Evolutionary conservation across 805 yeast genomes (phyloP).

Genomic region (Lipomyces anomalus): DNA sequence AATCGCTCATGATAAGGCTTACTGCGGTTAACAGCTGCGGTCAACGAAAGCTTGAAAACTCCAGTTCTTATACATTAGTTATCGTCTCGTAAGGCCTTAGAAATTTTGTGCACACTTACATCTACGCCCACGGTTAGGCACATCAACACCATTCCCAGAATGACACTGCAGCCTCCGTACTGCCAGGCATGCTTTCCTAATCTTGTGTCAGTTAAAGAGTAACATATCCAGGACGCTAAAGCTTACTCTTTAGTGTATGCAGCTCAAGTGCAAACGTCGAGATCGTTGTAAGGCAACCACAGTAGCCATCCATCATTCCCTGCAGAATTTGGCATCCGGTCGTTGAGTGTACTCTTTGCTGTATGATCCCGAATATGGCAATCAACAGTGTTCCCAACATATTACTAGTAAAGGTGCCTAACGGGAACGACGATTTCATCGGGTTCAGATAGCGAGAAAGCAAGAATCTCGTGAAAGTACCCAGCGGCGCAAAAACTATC

Average conservation of each 20-base stretch:
- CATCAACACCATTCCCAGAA: constrained; percentile 10
- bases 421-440: constrained; percentile 16
- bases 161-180: constrained; percentile 13
- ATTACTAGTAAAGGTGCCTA: constrained; percentile 27
- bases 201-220: background rate
- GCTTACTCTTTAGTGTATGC: constrained; percentile 9
- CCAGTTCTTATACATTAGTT: background rate
- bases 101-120: background rate
- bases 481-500: constrained; percentile 23
- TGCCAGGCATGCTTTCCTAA: constrained; percentile 13
- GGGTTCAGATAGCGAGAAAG: constrained; percentile 20
- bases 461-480: constrained; percentile 22
- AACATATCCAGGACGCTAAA: background rate
- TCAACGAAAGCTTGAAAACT: background rate
- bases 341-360: constrained; percentile 4
- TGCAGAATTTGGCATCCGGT: constrained; percentile 20
- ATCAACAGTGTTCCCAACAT: constrained; percentile 22
- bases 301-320: constrained; percentile 25
- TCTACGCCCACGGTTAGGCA: constrained; percentile 12
- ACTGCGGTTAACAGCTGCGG: background rate
- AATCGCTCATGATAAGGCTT: no score
- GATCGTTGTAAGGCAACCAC: constrained; percentile 25
- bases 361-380: constrained; percentile 15
- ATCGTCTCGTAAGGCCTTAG: no score
- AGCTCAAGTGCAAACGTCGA: constrained; percentile 26